Conservation (phyloP, 1,284 basidiomycete species). For the Trametes polyzona region DNA sequence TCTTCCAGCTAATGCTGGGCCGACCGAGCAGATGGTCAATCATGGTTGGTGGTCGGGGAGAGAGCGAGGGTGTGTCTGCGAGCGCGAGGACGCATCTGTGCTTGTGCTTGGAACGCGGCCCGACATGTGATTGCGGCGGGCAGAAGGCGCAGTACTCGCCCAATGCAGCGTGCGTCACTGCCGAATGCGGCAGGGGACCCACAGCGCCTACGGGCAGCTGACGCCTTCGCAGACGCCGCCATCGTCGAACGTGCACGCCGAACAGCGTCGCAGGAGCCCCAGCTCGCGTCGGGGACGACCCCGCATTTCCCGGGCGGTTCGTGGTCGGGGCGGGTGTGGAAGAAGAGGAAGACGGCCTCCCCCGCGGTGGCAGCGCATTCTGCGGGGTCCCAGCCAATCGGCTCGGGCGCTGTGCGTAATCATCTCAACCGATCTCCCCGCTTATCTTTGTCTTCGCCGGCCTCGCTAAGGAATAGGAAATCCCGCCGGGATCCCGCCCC, state of each 20-base stretch:
- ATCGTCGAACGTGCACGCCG: not conserved
- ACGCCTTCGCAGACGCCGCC: not conserved
- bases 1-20: constrained; percentile 44
- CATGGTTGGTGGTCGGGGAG: constrained; percentile 33
- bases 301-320: not conserved
- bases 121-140: constrained; percentile 22
- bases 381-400: constrained; percentile 10
- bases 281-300: not conserved
- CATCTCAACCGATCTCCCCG: constrained; percentile 8
- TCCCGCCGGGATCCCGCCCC: not conserved
- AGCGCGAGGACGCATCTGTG: constrained; percentile 4
- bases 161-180: constrained; percentile 3
- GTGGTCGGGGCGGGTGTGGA: not conserved
- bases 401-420: not conserved
- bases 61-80: constrained; percentile 1
- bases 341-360: not conserved
- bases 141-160: constrained; percentile 6
- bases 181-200: constrained; percentile 11
- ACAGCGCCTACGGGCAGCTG: constrained; percentile 7
- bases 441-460: constrained; percentile 9
- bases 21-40: constrained; percentile 44
- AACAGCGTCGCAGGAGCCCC: not conserved
- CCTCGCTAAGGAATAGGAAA: not conserved
- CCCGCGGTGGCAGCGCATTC: constrained; percentile 3
- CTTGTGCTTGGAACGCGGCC: constrained; percentile 5